These are phyloP conservation scores for Coleophoma eucalyptorum DNA, from an alignment of 2,329 filamentous ascomycete genomes.

Conservation along the genomic window DNA sequence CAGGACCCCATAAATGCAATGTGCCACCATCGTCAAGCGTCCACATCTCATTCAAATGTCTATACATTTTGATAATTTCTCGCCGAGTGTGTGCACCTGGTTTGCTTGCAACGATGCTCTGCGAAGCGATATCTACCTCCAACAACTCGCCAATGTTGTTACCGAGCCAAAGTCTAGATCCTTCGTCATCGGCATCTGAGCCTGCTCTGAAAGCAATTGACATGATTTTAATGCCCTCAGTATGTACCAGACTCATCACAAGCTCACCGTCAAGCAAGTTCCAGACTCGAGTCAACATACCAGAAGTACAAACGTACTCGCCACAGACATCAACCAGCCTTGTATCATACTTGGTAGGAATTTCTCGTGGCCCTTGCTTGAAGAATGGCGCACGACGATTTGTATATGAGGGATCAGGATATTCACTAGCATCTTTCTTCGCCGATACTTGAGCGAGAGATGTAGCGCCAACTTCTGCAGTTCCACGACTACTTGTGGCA, in stretches of 20 bases:
- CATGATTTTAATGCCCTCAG: slow-evolving; percentile 79
- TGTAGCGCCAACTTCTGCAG: slow-evolving; percentile 5
- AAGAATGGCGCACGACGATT: slow-evolving; percentile 80
- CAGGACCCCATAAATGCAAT: slow-evolving; percentile 82
- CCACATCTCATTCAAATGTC: slow-evolving; percentile 89
- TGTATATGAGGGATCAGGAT: slow-evolving; percentile 78
- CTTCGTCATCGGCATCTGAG: slow-evolving; percentile 73
- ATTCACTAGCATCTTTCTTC: slow-evolving; percentile 42
- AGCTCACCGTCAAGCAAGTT: slow-evolving; percentile 77
- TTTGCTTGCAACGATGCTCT: slow-evolving; percentile 66
- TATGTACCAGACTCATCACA: slow-evolving; percentile 76
- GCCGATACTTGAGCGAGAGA: slow-evolving; percentile 11
- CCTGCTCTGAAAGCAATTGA: slow-evolving; percentile 84
- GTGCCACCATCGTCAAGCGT: slow-evolving; percentile 87
- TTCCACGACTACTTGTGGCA: slow-evolving; percentile 2
- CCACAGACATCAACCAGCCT: slow-evolving; percentile 85
- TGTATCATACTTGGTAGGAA: slow-evolving; percentile 82
- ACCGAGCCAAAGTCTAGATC: slow-evolving; percentile 80
- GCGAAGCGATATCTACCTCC: slow-evolving; percentile 78
- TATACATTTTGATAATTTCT: slow-evolving; percentile 80
- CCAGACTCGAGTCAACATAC: slow-evolving; percentile 86
- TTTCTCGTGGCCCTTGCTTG: slow-evolving; percentile 68
- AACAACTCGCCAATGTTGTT: slow-evolving; percentile 84
- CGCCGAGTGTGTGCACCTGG: slow-evolving; percentile 70
- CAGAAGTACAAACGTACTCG: slow-evolving; percentile 80